Evolutionary conservation across 2,329 filamentous ascomycete genomes (phyloP), one percentile per base, ranked within the genome.

Genomic region (Nemania sp.): DNA sequence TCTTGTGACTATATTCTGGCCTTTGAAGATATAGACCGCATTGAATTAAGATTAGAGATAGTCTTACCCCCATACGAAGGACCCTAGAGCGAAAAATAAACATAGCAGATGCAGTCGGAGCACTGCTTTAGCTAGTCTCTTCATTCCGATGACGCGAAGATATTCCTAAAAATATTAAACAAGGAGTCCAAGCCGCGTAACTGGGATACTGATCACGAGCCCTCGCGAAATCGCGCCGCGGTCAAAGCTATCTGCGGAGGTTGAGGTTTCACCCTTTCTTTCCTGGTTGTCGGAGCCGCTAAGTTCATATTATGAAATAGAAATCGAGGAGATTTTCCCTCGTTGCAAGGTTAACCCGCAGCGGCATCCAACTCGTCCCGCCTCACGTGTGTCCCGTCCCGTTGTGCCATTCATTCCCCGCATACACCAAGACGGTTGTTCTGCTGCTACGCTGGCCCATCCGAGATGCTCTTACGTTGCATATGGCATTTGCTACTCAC

Each of bases 61-160:
- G 20, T 77, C 81, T 73, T 75, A 86, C 84, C 86, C 86, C 85
- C 86, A 88, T 26, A 86, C 81, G 43, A 87, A 85, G 1, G 86
- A 85, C 13, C 85, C 86, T n/a, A 88, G 72, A 0, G 84, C 85
- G 64, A 87, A 86, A 72, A 87, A 86, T 10, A 83, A 72, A 73
- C 85, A 87, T 47, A 87, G 76, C 3, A 77, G 68, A 72, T 86
- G 82, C 24, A 87, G 79, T 38, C 84, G 81, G 38, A 79, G 64
- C 10, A 77, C 72, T 22, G 81, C 81, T 66, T 79, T 82, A 22
- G 78, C 77, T 51, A 77, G 26, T 2, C 57, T 27, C 22, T 68
- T 69, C 74, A 77, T 76, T 2, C 56, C 7, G 7, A 53, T 27
- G 22, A 41, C n/a, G 13, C 2, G n/a, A 47, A 52, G 15, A 2